phyloP scores from a whole-genome alignment of 495 filamentous ascomycete species.

The Talaromyces borbonicus region DNA sequence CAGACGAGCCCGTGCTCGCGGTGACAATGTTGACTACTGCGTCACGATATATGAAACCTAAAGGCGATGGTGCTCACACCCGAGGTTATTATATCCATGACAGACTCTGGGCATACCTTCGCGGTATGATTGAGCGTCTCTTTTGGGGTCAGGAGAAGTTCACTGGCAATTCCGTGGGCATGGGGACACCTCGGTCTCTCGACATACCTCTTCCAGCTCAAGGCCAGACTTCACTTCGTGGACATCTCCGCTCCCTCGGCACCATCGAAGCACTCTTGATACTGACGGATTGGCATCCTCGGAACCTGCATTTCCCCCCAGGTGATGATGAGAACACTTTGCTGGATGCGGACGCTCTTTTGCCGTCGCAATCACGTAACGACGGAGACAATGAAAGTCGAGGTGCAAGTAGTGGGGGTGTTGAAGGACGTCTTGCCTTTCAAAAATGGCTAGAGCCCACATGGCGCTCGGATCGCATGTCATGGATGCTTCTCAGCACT shows the following conservation, averaged over 20 bases:
- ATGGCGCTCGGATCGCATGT: conserved; percentile 96
- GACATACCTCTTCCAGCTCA: conserved; percentile 50
- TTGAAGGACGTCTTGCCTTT: conserved; percentile 52
- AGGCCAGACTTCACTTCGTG: conserved; percentile 42
- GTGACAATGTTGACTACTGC: conserved; percentile 86
- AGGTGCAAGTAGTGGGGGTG: conserved; percentile 39
- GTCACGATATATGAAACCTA: conserved; percentile 70
- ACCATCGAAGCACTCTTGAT: conserved; percentile 91
- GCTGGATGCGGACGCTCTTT: conserved; percentile 39
- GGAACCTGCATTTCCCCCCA: conserved; percentile 90
- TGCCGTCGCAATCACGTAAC: conserved; percentile 16
- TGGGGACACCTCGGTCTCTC: conserved; percentile 51
- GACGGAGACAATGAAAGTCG: conserved; percentile 28
- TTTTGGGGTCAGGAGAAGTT: conserved; percentile 96
- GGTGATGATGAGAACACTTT: conserved; percentile 64
- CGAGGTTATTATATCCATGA: conserved; percentile 89
- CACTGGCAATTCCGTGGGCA: conserved; percentile 75
- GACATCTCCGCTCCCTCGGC: conserved; percentile 77
- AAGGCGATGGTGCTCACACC: conserved; percentile 70
- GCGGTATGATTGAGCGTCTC: conserved; percentile 86
- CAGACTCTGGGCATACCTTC: conserved; percentile 88
- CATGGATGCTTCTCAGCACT: conserved; percentile 93
- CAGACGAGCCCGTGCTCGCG: conserved; percentile 82
- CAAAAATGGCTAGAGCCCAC: conserved; percentile 94
- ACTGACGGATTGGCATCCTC: conserved; percentile 93